Conservation (phyloP, 2,329 filamentous ascomycete species). For the Neofusicoccum umdonicola region DNA sequence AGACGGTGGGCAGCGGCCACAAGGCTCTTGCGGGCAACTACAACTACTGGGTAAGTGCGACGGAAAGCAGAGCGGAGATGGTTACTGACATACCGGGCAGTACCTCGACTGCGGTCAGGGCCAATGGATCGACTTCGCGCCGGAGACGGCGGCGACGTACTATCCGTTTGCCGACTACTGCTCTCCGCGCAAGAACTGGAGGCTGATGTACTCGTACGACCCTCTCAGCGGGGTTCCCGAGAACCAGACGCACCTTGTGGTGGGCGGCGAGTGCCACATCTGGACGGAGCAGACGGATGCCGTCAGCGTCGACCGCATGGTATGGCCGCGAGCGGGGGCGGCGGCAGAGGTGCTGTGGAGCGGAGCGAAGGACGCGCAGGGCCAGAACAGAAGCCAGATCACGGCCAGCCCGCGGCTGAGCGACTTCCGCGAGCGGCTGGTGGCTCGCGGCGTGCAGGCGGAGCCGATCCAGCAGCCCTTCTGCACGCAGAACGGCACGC, state of each 20-base stretch:
- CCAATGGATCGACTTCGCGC: slow-evolving; percentile 71
- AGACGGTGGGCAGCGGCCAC: slow-evolving; percentile 62
- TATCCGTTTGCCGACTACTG: slow-evolving; percentile 78
- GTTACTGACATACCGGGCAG: slow-evolving; percentile 37
- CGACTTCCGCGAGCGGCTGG: slow-evolving; percentile 74
- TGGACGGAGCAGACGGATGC: slow-evolving; percentile 79
- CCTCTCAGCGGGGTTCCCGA: slow-evolving; percentile 60
- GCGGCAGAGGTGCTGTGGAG: slow-evolving; percentile 81
- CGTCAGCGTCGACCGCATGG: slow-evolving; percentile 68
- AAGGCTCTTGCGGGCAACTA: slow-evolving; percentile 74
- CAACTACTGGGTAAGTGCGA: slow-evolving; percentile 65
- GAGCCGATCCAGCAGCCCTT: slow-evolving; percentile 70
- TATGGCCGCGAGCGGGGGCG: slow-evolving; percentile 75
- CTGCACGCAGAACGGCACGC: slow-evolving; percentile 62
- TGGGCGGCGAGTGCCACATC: slow-evolving; percentile 78
- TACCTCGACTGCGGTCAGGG: slow-evolving; percentile 83
- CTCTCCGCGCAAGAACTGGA: slow-evolving; percentile 76
- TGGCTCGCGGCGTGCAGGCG: slow-evolving; percentile 64
- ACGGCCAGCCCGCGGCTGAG: slow-evolving; percentile 67
- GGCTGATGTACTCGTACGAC: slow-evolving; percentile 76
- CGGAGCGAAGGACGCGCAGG: slow-evolving; percentile 62
- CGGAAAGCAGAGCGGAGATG: not conserved
- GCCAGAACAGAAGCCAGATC: slow-evolving; percentile 64
- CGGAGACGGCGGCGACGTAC: slow-evolving; percentile 46
- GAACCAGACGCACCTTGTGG: slow-evolving; percentile 63